Evolutionary conservation across 345 rosid genomes (phyloP).

Genomic region (Eucalyptus sp.): DNA sequence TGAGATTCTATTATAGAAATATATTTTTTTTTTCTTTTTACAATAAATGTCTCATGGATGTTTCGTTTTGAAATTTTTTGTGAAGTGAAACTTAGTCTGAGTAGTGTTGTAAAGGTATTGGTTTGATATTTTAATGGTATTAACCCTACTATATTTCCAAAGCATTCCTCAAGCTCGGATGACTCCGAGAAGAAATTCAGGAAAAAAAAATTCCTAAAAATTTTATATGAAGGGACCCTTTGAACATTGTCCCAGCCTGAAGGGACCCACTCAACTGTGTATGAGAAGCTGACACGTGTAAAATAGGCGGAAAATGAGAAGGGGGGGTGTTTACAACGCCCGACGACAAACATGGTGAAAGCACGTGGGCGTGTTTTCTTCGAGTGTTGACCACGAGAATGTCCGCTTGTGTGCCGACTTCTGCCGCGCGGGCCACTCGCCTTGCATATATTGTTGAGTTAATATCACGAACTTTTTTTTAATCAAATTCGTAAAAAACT

Average conservation of each 20-base stretch:
- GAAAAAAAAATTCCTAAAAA: background rate
- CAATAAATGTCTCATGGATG: too few relatives aligned
- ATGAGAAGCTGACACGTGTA: background rate
- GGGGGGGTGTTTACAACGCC: too few relatives aligned
- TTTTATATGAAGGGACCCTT: background rate
- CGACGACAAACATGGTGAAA: background rate
- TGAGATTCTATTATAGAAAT: too few relatives aligned
- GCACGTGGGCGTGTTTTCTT: background rate
- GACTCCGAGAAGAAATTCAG: background rate
- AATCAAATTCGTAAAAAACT: too few relatives aligned
- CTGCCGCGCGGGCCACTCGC: background rate
- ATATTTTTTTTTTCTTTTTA: too few relatives aligned
- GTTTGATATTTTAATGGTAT: too few relatives aligned
- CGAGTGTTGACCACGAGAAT: background rate
- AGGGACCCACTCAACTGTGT: background rate
- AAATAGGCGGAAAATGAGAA: background rate
- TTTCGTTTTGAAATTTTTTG: rapidly evolving
- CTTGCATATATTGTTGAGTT: background rate
- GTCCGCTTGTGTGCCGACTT: background rate
- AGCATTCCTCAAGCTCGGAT: background rate
- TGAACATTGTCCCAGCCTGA: background rate
- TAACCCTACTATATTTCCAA: too few relatives aligned
- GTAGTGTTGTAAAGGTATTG: too few relatives aligned
- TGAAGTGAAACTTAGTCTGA: too few relatives aligned
- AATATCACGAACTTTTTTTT: too few relatives aligned